Evolutionary conservation across 768 basidiomycete genomes (phyloP).

Genomic region (Coprinopsis marcescibilis): DNA sequence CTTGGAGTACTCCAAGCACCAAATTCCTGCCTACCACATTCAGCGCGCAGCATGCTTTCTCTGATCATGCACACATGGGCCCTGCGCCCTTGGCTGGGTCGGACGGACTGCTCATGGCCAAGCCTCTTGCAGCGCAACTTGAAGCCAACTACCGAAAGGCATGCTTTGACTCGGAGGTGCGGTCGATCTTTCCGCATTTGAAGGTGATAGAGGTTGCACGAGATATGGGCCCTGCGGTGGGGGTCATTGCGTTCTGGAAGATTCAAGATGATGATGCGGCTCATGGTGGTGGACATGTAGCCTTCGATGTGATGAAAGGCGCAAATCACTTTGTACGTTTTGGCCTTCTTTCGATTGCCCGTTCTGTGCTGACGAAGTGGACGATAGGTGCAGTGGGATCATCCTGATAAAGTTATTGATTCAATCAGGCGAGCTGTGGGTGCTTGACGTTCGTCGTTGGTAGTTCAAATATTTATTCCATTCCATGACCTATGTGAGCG

Average conservation of each 20-base stretch:
- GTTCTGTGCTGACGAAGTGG: constrained; percentile 11
- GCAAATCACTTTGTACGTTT: constrained; percentile 15
- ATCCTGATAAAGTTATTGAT: constrained; percentile 14
- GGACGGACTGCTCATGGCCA: constrained; percentile 17
- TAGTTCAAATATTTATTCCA: no score
- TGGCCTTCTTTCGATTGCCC: background rate
- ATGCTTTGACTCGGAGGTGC: constrained; percentile 10
- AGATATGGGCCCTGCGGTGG: constrained; percentile 15
- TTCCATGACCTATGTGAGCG: no score
- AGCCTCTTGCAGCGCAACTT: constrained; percentile 13
- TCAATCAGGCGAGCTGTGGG: no score
- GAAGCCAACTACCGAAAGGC: constrained; percentile 19
- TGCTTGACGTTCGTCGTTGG: no score
- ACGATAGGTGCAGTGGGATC: constrained; percentile 21
- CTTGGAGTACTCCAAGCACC: constrained; percentile 18
- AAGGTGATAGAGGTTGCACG: constrained; percentile 12
- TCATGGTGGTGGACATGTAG: constrained; percentile 7
- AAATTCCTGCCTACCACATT: constrained; percentile 21
- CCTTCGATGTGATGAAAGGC: constrained; percentile 12
- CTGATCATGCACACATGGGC: constrained; percentile 12
- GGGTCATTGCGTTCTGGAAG: constrained; percentile 16
- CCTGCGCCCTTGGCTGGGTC: constrained; percentile 10
- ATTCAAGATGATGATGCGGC: constrained; percentile 15
- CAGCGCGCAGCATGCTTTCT: constrained; percentile 14
- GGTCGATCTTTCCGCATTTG: constrained; percentile 15